Base-by-base conservation (phyloP, 176 grass and related monocot species). In the Ensete ventricosum region DNA sequence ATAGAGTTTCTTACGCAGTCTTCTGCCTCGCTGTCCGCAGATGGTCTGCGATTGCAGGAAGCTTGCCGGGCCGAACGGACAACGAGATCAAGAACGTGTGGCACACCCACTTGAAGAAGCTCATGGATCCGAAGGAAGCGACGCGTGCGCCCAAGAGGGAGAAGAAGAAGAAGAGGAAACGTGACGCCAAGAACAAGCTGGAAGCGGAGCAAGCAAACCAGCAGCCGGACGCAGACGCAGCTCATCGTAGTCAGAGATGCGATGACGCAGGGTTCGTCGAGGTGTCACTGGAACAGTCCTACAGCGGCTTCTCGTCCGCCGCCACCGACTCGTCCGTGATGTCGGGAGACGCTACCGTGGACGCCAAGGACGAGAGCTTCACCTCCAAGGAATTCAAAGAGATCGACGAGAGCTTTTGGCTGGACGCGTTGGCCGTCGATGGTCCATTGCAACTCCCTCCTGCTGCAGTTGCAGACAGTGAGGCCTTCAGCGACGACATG, bases 21-120 rank as follows among this genome's bases (percentile, higher is more conserved):
- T 43, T 6, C 34, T 43, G 34, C 4, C 34, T 43, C 4, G 4
- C 34, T 43, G 34, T 6, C 34, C 34, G 5, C 64, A 69, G 67
- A 69, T 69, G 67, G 67, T 69, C 67, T n/a, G 43, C 67, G 26
- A 69, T 69, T 49, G 67, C 67, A 17, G 67, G 27, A 49, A 8
- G 16, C 14, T 16, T 69, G 27, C 67, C 34, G 14, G 67, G 67
- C 17, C 14, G 67, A 69, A 69, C 67, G 1, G 67, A 69, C 67
- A 69, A 69, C 19, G 67, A 69, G 29, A 69, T 69, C 34, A 69
- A 69, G 67, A 69, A 69, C 9, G 67, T 69, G 24, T 69, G 67
- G 67, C 67, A 69, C 67, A 69, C 67, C 16, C 67, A 69, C 34
- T n/a, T 69, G 67, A 69, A 69, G 67, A 69, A 50, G 19, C 24